Base-by-base conservation (phyloP, 805 yeast species). In the Yarrowia sp. region DNA sequence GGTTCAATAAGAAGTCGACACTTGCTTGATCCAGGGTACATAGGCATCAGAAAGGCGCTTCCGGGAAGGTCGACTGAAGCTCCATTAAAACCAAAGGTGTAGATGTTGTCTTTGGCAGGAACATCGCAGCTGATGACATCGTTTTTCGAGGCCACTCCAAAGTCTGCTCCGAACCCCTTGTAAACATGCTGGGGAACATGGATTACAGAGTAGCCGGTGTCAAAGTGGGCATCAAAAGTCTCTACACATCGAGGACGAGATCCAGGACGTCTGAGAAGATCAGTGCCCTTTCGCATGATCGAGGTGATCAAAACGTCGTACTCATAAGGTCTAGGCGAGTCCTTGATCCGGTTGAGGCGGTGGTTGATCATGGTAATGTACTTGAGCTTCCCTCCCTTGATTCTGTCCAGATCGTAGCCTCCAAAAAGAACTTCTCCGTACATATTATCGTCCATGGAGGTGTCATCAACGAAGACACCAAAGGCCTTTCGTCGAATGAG, bases 201-300 rank as follows among this genome's bases (percentile, higher is more conserved):
- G 3, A 40, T 10, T 2, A n/a, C 1, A 4, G 50, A 17, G 50
- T 42, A 58, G 9, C 64, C 64, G 2, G 64, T 58, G 34, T 58
- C 64, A 14, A 58, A 12, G 8, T 10, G 50, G 4, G 64, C 50
- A 12, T 20, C 30, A n/a, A 13, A 43, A 8, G 64, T 30, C 36
- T 58, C 64, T 12, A 43, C 64, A 13, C 64, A 58, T 19, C 8
- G 33, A 42, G 64, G 64, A 9, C 64, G 64, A 19, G 50, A 30
- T 17, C 64, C 64, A 8, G 49, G 49, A 7, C 50, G 49, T 19
- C 7, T 33, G 17, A 58, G 50, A 10, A 58, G 6, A 10, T 58
- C 50, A 13, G 33, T 42, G 9, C 33, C 40, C 13, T 43, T 33
- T 4, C 64, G 38, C 39, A 33, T 33, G 14, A 58, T 13, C 12